Evolutionary conservation across 1,139 yeast genomes (phyloP), one percentile per base, ranked within the genome.

Genomic region (Wickerhamiella infanticola): DNA sequence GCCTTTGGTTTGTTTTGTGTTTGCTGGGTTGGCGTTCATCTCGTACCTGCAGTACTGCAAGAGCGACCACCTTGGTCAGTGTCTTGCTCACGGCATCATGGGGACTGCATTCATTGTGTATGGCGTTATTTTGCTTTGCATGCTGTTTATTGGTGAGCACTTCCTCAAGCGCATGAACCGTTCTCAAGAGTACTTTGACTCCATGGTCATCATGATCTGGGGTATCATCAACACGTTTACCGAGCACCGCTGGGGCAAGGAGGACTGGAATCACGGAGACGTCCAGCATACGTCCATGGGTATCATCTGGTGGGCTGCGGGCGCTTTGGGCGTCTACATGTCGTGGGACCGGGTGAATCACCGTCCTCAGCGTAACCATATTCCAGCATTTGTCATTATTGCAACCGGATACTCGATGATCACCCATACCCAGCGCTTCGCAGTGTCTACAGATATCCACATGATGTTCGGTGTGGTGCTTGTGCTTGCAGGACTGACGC

Each of bases 281-380:
- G 84, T 80, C 60, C 95, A 86, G 64, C 96, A 86, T 62, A 85
- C 97, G 0, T 75, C 94, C 27, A 85, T 88, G 95, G 97, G 97
- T 2, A 81, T 88, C 48, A 72, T 88, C 38, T 88, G 96, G 94
- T 86, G 95, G 93, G 76, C 85, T 47, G 94, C 95, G 43, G 97
- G 96, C 2, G 66, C 85, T 53, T 64, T 85, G 24, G 97, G 97
- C 0, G 69, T 88, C 55, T 81, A 74, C 63, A 65, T 86, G 45
- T 74, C 94, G 1, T 65, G 80, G 55, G 72, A 73, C 45, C 77
- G 81, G 33, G 63, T 60, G 9, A 57, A 56, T 46, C 49, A 57
- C 48, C 51, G 53, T 39, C 68, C 67, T 11, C 67, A 65, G 47
- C 72, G 97, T 52, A 74, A 82, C 41, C 82, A 80, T 56, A 65